Evolutionary conservation across 352 stramenopile genomes (phyloP), one percentile per base, ranked within the genome.

Genomic region (Globisporangium takayamanum): DNA sequence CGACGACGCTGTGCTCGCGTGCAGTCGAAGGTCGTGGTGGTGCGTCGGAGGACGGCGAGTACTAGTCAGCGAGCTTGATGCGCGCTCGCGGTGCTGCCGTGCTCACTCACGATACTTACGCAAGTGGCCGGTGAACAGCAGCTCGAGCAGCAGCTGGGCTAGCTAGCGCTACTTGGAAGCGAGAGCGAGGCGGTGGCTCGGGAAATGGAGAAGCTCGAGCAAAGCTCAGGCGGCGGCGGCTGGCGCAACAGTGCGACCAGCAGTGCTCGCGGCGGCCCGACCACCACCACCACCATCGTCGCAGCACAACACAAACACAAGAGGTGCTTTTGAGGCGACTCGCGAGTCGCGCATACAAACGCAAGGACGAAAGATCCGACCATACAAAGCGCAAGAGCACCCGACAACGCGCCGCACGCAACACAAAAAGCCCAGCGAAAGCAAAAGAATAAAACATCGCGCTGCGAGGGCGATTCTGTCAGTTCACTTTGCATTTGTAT

Each of bases 21-120:
- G 39, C 39, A 45, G 39, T 45, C 11, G 39, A 3, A 11, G 3
- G 39, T 45, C 11, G 39, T 45, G 39, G 39, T 45, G 39, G 39
- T 45, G 39, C 16, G 16, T 14, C 16, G 39, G 3, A 3, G 39
- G 39, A 45, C 2, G 11, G 8, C n/a, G n/a, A n/a, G n/a, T 51
- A 8, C 16, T 36, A 51, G 44, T 18, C 22, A 26, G 44, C 16
- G n/a, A 20, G n/a, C 16, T 49, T 0, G 44, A 49, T 18, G 44
- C 14, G 22, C 44, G n/a, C 44, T 18, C 44, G 47, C 26, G 47
- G 47, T 28, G 36, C 57, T 51, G 49, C n/a, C 59, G 41, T 47
- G 48, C 55, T 53, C 60, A 61, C 60, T 61, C 54, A 61, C 60
- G 53, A 66, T 62, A 60, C 50, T 66, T 66, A 62, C 55, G 53